Evolutionary conservation across 2,329 filamentous ascomycete genomes (phyloP), one percentile per base, ranked within the genome.

Genomic region (Thelonectria rubi): DNA sequence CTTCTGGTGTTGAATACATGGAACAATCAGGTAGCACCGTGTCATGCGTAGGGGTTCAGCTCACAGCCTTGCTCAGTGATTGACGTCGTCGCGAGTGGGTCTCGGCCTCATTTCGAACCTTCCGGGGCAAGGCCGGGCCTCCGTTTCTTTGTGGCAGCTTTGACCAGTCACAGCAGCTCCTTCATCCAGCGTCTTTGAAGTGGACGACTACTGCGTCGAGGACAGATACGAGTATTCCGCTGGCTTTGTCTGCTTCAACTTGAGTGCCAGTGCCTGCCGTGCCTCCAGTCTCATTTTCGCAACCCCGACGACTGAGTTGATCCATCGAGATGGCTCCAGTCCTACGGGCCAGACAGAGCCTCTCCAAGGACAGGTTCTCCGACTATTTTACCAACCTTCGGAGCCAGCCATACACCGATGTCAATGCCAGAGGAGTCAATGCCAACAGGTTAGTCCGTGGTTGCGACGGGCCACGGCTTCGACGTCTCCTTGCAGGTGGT

Each of bases 301-400:
- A 43, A 20, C 54, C 9, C 15, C 39, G 6, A 2, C 42, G 14
- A 37, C 14, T 51, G 46, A 26, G 42, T 40, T 14, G 12, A 15
- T 39, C 14, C 11, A 21, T 17, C n/a, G 53, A 51, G 58, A 82
- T 82, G 79, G 78, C 77, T 20, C 78, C 80, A 12, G 72, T 80
- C 2, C 70, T 82, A 10, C 76, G 80, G 45, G 75, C 79, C 32
- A 73, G 87, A 57, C 83, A 86, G 57, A 84, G 84, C 65, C 77
- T 91, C n/a, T 77, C 87, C 21, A 93, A 92, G 74, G 88, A 92
- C 52, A 83, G 85, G 56, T 92, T 96, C 72, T 80, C 88, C 2
- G 76, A 79, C 39, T 84, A 89, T 64, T 93, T 96, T 75, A 81
- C 83, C 20, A 83, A 82, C 32, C 82, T 91, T 46, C 91, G 91